Evolutionary conservation across 371 early-diverging fungal genomes (phyloP).

Genomic region (Mucor sp.): DNA sequence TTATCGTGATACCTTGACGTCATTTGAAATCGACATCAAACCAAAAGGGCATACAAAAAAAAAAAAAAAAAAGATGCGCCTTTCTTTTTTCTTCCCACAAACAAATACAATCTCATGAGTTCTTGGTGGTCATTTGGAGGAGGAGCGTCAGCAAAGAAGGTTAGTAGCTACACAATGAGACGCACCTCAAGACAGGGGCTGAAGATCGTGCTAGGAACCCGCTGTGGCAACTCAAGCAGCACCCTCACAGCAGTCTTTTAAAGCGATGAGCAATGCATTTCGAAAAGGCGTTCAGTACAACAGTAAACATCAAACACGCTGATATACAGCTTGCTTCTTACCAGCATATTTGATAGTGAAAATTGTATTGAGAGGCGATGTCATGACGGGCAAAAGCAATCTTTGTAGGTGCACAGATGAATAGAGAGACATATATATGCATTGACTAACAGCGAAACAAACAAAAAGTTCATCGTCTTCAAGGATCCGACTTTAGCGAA

Average conservation of each 20-base stretch:
- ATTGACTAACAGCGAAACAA: neutral
- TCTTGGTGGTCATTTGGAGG: slow-evolving; percentile 47
- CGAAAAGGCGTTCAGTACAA: slow-evolving; percentile 61
- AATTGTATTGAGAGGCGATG: slow-evolving; percentile 66
- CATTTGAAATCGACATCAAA: neutral
- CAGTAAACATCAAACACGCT: slow-evolving; percentile 30
- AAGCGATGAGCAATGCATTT: slow-evolving; percentile 50
- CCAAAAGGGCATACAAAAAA: neutral
- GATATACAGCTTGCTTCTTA: neutral
- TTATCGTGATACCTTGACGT: slow-evolving; percentile 1
- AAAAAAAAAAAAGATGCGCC: neutral
- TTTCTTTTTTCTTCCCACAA: neutral
- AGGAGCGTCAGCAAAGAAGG: slow-evolving; percentile 25
- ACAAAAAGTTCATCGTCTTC: slow-evolving; percentile 57
- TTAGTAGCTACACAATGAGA: neutral
- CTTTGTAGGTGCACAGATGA: slow-evolving; percentile 49
- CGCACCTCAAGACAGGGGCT: neutral
- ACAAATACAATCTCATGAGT: slow-evolving; percentile 26
- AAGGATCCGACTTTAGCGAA: slow-evolving; percentile 55
- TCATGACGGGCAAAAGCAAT: slow-evolving; percentile 66
- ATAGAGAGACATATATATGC: neutral
- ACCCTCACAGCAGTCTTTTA: slow-evolving; percentile 32
- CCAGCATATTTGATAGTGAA: slow-evolving; percentile 52
- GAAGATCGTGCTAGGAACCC: slow-evolving; percentile 12
- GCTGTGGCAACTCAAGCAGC: slow-evolving; percentile 10